phyloP scores from a whole-genome alignment of 805 yeast species.

The Saccharomycopsis sp. region DNA sequence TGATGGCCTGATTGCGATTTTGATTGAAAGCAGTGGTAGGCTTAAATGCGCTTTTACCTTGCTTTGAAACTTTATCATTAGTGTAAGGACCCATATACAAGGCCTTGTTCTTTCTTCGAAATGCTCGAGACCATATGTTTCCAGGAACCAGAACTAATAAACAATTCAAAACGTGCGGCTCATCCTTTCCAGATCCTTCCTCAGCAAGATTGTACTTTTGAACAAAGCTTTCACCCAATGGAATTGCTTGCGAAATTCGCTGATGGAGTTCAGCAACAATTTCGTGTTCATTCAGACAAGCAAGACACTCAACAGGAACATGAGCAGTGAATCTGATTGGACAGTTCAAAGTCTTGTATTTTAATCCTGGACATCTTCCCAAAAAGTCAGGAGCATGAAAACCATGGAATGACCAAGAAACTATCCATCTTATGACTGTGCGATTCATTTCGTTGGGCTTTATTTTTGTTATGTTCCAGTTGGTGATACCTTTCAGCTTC shows the following conservation, averaged over 20 bases:
- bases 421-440: conserved; percentile 8
- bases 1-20: not conserved
- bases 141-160: conserved; percentile 12
- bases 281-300: not conserved
- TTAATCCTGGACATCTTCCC: conserved; percentile 9
- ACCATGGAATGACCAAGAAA: conserved; percentile 11
- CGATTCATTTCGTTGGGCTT: conserved; percentile 6
- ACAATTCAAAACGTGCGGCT: not conserved
- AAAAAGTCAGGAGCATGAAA: conserved; percentile 17
- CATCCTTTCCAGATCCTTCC: not conserved
- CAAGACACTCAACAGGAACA: not conserved
- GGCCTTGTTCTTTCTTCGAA: conserved; percentile 10
- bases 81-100: not conserved
- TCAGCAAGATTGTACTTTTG: not conserved
- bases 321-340: not conserved
- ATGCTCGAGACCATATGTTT: conserved; percentile 20
- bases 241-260: not conserved
- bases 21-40: no score
- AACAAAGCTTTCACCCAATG: not conserved
- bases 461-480: conserved; percentile 16
- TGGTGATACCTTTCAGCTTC: conserved; percentile 1
- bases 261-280: not conserved
- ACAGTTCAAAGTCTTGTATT: conserved; percentile 15
- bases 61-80: not conserved
- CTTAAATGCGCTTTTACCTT: not conserved